Conservation (phyloP, 495 filamentous ascomycete genomes). For the Parachaetomium inaequale region DNA sequence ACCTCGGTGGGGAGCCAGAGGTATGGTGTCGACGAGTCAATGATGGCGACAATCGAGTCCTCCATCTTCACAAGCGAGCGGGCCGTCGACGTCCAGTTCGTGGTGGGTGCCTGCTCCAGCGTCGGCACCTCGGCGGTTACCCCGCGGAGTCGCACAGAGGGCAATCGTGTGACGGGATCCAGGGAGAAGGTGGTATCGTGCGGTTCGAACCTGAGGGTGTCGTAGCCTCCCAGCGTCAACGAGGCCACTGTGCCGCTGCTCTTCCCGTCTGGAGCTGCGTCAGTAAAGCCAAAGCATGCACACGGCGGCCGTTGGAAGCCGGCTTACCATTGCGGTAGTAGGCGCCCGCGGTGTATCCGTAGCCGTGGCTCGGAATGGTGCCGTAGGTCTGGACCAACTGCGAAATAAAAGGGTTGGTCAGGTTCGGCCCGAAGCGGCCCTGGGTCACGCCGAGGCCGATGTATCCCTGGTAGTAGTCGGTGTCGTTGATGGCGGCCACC, state of each 20-base stretch:
- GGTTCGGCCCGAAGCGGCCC: slow-evolving; percentile 39
- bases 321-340: slow-evolving; percentile 50
- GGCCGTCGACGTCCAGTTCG: slow-evolving; percentile 39
- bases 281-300: slow-evolving; percentile 16
- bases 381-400: slow-evolving; percentile 50
- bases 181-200: slow-evolving; percentile 55
- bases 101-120: slow-evolving; percentile 34
- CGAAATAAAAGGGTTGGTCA: slow-evolving; percentile 37
- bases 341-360: slow-evolving; percentile 65
- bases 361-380: slow-evolving; percentile 57
- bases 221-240: slow-evolving; percentile 62
- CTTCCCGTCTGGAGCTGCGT: slow-evolving; percentile 29
- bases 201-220: slow-evolving; percentile 53
- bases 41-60: slow-evolving; percentile 50
- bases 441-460: slow-evolving; percentile 53
- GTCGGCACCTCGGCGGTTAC: slow-evolving; percentile 50
- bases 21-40: slow-evolving; percentile 65
- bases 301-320: neutral
- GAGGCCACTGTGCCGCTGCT: slow-evolving; percentile 50
- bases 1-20: slow-evolving; percentile 61
- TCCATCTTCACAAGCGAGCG: slow-evolving; percentile 41
- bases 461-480: slow-evolving; percentile 54
- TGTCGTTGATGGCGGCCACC: slow-evolving; percentile 54
- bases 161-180: slow-evolving; percentile 41
- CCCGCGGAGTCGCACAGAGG: slow-evolving; percentile 52